Evolutionary conservation across 2,329 filamentous ascomycete genomes (phyloP).

Genomic region (Colletotrichum sp.): DNA sequence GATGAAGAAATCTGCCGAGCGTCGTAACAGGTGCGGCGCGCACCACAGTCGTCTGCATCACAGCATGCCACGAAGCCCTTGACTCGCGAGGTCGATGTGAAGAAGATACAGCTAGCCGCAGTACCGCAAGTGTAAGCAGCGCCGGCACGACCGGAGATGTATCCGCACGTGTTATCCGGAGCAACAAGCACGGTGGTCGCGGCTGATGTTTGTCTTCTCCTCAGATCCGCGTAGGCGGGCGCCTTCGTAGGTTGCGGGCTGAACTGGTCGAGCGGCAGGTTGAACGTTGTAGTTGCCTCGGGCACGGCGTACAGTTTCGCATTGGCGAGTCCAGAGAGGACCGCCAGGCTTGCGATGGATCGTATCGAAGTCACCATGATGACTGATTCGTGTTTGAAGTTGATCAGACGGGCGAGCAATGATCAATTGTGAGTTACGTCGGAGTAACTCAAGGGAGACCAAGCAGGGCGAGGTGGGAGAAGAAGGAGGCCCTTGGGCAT

Average conservation of each 20-base stretch:
- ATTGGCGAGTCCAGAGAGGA: constrained; percentile 35
- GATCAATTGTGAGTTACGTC: not conserved
- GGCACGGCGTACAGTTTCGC: constrained; percentile 39
- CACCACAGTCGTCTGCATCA: constrained; percentile 34
- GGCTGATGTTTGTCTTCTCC: constrained; percentile 31
- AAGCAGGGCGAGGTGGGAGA: not conserved
- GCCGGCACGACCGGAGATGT: constrained; percentile 43
- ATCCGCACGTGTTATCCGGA: constrained; percentile 57
- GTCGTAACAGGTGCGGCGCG: constrained; percentile 44
- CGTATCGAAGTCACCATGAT: constrained; percentile 31
- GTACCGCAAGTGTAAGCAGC: constrained; percentile 43
- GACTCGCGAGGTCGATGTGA: constrained; percentile 29
- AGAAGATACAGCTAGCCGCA: constrained; percentile 42
- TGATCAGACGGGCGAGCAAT: not conserved
- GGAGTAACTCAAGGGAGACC: not conserved
- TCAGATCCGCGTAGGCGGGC: constrained; percentile 37
- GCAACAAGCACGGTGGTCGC: constrained; percentile 45
- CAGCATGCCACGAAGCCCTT: constrained; percentile 50
- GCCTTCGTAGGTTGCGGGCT: constrained; percentile 46
- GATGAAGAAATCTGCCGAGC: constrained; percentile 35
- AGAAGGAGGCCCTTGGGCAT: not conserved
- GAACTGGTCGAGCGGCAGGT: constrained; percentile 37
- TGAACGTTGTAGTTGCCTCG: constrained; percentile 35
- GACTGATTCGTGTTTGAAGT: not conserved
- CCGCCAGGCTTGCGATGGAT: constrained; percentile 23